Evolutionary conservation across 805 yeast genomes (phyloP).

Genomic region (Yarrowia keelungensis): DNA sequence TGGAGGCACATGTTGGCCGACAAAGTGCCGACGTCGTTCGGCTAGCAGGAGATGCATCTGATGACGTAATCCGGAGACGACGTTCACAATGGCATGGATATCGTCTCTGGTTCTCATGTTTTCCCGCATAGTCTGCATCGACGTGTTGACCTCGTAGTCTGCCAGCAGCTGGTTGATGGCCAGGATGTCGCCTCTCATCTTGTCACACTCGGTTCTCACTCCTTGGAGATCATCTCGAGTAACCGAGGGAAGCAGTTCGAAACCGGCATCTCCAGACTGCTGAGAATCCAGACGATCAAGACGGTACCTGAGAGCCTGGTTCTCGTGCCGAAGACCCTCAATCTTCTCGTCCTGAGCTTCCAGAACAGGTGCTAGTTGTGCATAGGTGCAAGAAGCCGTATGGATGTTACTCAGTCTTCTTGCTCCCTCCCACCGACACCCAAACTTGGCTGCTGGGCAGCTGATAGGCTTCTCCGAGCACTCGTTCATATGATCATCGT

Average conservation of each 20-base stretch:
- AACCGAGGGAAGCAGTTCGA: slow-evolving; percentile 44
- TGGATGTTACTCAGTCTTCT: slow-evolving; percentile 44
- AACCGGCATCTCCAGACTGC: slow-evolving; percentile 43
- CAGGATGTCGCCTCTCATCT: slow-evolving; percentile 50
- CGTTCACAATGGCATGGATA: slow-evolving; percentile 46
- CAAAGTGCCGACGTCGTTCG: slow-evolving; percentile 45
- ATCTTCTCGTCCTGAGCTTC: slow-evolving; percentile 46
- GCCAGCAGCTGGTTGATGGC: slow-evolving; percentile 46
- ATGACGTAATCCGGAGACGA: slow-evolving; percentile 50
- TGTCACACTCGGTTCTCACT: slow-evolving; percentile 48
- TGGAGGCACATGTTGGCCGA: slow-evolving; percentile 11
- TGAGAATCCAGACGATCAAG: slow-evolving; percentile 44
- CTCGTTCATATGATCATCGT: slow-evolving; percentile 41
- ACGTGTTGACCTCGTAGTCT: slow-evolving; percentile 49
- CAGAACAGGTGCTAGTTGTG: slow-evolving; percentile 46
- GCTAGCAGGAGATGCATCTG: slow-evolving; percentile 49
- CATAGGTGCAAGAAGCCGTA: slow-evolving; percentile 45
- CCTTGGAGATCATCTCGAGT: slow-evolving; percentile 41
- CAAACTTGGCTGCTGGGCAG: slow-evolving; percentile 46
- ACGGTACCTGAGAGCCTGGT: slow-evolving; percentile 47
- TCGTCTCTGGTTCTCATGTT: slow-evolving; percentile 49
- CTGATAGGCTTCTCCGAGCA: slow-evolving; percentile 43
- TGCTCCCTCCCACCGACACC: slow-evolving; percentile 47
- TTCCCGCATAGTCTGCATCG: slow-evolving; percentile 50
- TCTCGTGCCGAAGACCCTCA: slow-evolving; percentile 48